These are phyloP conservation scores for Madurella mycetomatis DNA, from an alignment of 2,329 filamentous ascomycete species.

Conservation along the genomic window DNA sequence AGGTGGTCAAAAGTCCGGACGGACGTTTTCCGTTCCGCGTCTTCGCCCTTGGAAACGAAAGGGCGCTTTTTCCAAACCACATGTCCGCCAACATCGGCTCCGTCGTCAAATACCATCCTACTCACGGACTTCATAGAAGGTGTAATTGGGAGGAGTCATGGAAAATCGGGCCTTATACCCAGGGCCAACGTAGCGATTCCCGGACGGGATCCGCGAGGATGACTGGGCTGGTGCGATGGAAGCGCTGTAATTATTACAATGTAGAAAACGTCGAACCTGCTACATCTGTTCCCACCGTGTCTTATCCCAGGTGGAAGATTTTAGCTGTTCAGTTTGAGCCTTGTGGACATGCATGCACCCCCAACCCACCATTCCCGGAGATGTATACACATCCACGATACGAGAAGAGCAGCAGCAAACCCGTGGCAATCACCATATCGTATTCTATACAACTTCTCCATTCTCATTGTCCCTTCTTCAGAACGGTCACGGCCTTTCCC, in stretches of 20 bases:
- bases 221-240: constrained; percentile 9
- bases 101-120: constrained; percentile 2
- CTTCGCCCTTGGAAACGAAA: not conserved
- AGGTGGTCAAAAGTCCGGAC: not conserved
- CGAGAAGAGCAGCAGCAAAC: no score
- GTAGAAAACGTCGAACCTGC: constrained; percentile 11
- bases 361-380: no score
- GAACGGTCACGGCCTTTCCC: no score
- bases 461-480: no score
- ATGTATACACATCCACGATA: no score
- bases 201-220: not conserved
- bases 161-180: constrained; percentile 8
- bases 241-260: constrained; percentile 13
- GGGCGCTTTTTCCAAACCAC: not conserved
- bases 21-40: not conserved
- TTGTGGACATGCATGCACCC: no score
- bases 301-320: no score
- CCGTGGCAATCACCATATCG: no score
- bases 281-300: no score
- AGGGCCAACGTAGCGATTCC: not conserved
- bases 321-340: constrained; percentile 1
- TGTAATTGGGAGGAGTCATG: constrained; percentile 6
- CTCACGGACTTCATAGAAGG: constrained; percentile 1
- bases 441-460: no score
- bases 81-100: not conserved